Evolutionary conservation across 495 filamentous ascomycete species (phyloP).

Genomic region (Halenospora varia): DNA sequence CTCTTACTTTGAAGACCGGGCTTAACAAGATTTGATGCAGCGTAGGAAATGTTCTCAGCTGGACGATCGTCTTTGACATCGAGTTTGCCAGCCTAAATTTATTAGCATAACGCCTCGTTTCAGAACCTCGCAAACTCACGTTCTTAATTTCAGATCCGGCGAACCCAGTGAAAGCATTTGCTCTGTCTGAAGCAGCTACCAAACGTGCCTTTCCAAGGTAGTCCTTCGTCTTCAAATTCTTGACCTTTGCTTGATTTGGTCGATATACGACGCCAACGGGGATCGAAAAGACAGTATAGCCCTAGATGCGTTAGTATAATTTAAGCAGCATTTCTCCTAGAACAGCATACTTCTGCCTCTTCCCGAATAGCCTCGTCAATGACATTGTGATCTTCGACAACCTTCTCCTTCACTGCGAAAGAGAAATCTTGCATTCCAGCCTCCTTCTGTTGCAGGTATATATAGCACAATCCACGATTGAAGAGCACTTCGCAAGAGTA

Average conservation of each 20-base stretch:
- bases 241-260: constrained; percentile 96
- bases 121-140: constrained; percentile 27
- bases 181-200: constrained; percentile 83
- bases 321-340: constrained; percentile 17
- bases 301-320: constrained; percentile 44
- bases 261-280: constrained; percentile 93
- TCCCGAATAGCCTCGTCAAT: constrained; percentile 96
- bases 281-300: constrained; percentile 98
- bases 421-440: constrained; percentile 86
- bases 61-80: constrained; percentile 64
- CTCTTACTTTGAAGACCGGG: constrained; percentile 71
- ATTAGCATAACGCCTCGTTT: background rate
- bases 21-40: constrained; percentile 86
- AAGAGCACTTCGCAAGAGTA: constrained; percentile 98
- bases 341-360: constrained; percentile 72
- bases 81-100: constrained; percentile 22
- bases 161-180: constrained; percentile 74
- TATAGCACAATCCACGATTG: constrained; percentile 96
- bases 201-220: constrained; percentile 93
- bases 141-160: constrained; percentile 71
- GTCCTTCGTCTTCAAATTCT: constrained; percentile 94
- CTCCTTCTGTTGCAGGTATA: constrained; percentile 89
- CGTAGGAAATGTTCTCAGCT: constrained; percentile 78
- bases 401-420: constrained; percentile 94
- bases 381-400: constrained; percentile 90